phyloP scores from a whole-genome alignment of 2,329 filamentous ascomycete species.

The Colletotrichum sublineola region DNA sequence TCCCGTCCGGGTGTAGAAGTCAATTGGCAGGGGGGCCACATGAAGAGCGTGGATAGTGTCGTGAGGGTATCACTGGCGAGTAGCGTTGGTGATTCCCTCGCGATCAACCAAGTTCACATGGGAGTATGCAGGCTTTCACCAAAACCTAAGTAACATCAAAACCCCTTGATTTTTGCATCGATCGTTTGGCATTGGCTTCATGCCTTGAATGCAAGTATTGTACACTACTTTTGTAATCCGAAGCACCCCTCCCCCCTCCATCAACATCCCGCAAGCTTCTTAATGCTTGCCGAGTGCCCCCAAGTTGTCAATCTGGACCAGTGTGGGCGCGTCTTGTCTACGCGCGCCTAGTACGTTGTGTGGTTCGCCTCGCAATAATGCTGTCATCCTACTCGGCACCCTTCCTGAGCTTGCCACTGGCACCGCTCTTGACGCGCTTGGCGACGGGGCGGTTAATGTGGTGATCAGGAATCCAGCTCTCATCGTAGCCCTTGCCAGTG shows the following conservation, averaged over 20 bases:
- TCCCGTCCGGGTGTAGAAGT: background rate
- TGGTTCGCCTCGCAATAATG: conserved; percentile 1
- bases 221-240: conserved; percentile 30
- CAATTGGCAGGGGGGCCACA: background rate
- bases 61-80: background rate
- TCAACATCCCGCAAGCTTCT: conserved; percentile 1
- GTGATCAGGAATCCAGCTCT: conserved; percentile 92
- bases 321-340: conserved; percentile 4
- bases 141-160: background rate
- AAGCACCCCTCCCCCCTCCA: background rate
- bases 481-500: conserved; percentile 82
- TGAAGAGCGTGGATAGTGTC: background rate
- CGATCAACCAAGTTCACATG: background rate
- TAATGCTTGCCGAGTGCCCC: background rate
- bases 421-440: conserved; percentile 73
- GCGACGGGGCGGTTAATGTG: conserved; percentile 89
- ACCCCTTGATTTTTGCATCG: background rate
- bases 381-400: conserved; percentile 32
- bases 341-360: conserved; percentile 23
- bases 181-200: background rate
- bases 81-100: background rate
- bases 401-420: conserved; percentile 57
- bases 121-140: background rate
- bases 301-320: background rate
- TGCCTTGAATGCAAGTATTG: conserved; percentile 30